Conservation (phyloP, 2,329 filamentous ascomycete genomes). For the Fusarium pseudoanthophilum region DNA sequence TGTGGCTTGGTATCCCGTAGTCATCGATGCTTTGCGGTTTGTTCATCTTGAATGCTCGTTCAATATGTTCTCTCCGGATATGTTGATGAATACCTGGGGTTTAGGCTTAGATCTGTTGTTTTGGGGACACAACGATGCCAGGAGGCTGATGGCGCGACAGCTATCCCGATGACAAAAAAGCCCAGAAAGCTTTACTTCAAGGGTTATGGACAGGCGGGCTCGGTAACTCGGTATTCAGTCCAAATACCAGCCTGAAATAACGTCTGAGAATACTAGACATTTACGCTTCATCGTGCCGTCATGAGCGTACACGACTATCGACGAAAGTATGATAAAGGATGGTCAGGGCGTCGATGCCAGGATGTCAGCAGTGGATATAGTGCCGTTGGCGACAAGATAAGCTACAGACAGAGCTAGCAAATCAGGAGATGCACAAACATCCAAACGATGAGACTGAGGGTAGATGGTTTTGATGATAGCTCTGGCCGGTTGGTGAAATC, state of each 20-base stretch:
- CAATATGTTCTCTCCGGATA: neutral
- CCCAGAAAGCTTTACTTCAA: neutral
- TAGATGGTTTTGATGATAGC: neutral
- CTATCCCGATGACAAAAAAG: neutral
- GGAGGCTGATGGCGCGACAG: neutral
- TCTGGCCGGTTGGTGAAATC: neutral
- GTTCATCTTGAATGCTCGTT: neutral
- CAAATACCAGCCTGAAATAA: too few species aligned
- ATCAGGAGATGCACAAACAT: too few species aligned
- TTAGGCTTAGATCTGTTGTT: neutral
- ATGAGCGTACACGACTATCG: too few species aligned
- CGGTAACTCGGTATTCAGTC: too few species aligned
- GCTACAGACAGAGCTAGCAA: too few species aligned
- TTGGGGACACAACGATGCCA: neutral
- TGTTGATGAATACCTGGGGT: neutral
- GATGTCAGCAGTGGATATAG: too few species aligned
- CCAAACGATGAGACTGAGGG: too few species aligned
- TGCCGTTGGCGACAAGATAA: too few species aligned
- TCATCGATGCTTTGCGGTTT: neutral
- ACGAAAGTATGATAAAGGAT: neutral
- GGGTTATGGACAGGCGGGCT: neutral
- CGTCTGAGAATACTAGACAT: too few species aligned
- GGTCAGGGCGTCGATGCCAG: neutral
- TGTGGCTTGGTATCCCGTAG: too few species aligned
- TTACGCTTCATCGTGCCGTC: too few species aligned